Evolutionary conservation across 1,284 basidiomycete genomes (phyloP).

Genomic region (Moniliophthora roreri): DNA sequence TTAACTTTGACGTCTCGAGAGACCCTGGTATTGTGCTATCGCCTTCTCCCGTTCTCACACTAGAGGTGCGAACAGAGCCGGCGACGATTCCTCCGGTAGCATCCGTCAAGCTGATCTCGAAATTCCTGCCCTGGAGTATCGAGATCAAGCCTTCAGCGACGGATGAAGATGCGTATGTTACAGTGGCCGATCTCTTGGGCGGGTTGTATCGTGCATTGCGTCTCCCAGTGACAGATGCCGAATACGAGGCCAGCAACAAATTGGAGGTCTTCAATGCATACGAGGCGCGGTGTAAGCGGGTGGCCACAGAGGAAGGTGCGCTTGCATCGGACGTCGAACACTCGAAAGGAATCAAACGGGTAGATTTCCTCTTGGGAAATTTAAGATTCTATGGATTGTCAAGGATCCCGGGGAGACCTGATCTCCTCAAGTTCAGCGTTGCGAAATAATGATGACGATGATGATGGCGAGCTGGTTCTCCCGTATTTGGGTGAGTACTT

Average conservation of each 20-base stretch:
- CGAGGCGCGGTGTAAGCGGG: neutral
- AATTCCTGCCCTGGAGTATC: conserved; percentile 5
- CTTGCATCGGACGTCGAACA: neutral
- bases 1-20: conserved; percentile 4
- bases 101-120: conserved; percentile 1
- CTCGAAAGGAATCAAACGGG: neutral
- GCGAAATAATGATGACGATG: neutral
- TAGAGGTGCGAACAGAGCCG: neutral
- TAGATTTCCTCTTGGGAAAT: conserved; percentile 6
- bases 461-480: no score
- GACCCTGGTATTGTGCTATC: conserved; percentile 3
- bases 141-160: conserved; percentile 2
- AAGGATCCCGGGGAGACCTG: neutral
- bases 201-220: conserved; percentile 9
- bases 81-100: conserved; percentile 8
- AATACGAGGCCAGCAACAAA: neutral
- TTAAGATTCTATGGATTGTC: conserved; percentile 1
- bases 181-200: conserved; percentile 8
- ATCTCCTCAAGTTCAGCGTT: conserved; percentile 1
- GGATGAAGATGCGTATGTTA: neutral
- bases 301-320: neutral
- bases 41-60: neutral
- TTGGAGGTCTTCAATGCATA: conserved; percentile 1
- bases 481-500: no score
- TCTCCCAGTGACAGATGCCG: neutral